Base-by-base conservation (phyloP, 106 monocot genomes). In the Acanthochlamys bracteata region DNA sequence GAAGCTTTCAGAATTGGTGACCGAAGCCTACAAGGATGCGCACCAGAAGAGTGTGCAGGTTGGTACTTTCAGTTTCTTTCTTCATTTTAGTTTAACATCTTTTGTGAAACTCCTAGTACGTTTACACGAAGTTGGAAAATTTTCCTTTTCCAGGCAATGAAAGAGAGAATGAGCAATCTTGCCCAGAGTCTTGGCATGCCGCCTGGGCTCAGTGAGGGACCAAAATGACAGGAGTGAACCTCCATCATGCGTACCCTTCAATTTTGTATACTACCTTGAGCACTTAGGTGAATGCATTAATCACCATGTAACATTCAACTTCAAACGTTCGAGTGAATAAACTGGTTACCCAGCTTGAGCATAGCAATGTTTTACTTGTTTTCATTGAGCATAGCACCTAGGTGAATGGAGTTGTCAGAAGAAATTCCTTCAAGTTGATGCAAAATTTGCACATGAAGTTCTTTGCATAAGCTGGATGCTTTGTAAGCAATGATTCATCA, bases 161-260 rank as follows among this genome's bases (percentile, higher is more conserved):
- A 99, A 74, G 98, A 92, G 73, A 88, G 92, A 66, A 99, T 99
- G 98, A 82, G 82, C 78, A 84, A 89, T 77, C 85, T 99, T 63
- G 98, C 98, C 43, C 84, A 99, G 68, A 92, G 98, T 71, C 61
- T 98, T n/a, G 96, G 96, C 45, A 85, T 98, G 91, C 96, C 96
- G 40, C 85, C 87, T 14, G 74, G 74, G 54, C 71, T 89, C 20
- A 53, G 70, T 4, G 80, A 76, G 55, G 83, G 77, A 19, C 67
- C 80, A 45, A 88, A 83, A 59, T 75, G 47, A 81, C 56, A 11
- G 7, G 9, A 8, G 46, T 33, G 7, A 14, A 4, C 12, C 25
- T 9, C 15, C 61, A 68, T 17, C 20, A 65, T 46, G 21, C 14
- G n/a, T 59, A 57, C 53, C 52, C 42, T 61, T 76, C 70, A 76